Conservation (phyloP, 176 grass and related monocot genomes). For the Triticum dicoccoides region DNA sequence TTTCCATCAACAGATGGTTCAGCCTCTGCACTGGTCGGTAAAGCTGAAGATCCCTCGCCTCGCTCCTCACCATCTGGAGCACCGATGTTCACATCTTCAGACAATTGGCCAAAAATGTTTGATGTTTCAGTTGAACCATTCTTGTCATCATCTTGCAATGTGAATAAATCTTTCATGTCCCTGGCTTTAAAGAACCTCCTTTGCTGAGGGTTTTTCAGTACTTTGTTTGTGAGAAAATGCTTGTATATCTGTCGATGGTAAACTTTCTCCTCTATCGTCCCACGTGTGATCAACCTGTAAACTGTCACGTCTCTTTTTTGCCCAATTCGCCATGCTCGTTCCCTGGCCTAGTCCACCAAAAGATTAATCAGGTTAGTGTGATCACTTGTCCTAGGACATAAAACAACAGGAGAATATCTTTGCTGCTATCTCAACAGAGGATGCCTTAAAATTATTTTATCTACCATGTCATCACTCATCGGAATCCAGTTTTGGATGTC, state of each 20-base stretch:
- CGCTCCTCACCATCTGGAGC: constrained; percentile 29
- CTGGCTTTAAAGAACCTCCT: constrained; percentile 90
- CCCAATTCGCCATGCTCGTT: constrained; percentile 92
- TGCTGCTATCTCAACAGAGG: constrained; percentile 5
- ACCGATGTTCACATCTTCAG: constrained; percentile 64
- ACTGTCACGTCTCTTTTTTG: constrained; percentile 84
- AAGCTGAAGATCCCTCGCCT: constrained; percentile 14
- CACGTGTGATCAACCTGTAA: constrained; percentile 87
- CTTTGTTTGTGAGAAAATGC: constrained; percentile 94
- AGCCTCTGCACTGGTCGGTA: constrained; percentile 11
- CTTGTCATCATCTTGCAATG: constrained; percentile 25
- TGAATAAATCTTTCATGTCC: constrained; percentile 98
- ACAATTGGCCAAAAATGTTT: constrained; percentile 74
- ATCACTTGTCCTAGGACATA: not conserved
- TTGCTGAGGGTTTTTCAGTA: constrained; percentile 88
- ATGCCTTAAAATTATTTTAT: not conserved
- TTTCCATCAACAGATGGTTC: constrained; percentile 29
- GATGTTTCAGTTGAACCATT: constrained; percentile 73
- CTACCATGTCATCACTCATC: not conserved
- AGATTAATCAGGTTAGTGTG: constrained; percentile 28
- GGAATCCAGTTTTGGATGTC: constrained; percentile 12
- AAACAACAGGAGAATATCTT: not conserved
- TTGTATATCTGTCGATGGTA: constrained; percentile 96
- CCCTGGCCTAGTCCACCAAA: constrained; percentile 65
- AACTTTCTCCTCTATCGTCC: constrained; percentile 95